These are phyloP conservation scores for Vitis hybrid DNA, from an alignment of 177 flowering plant species.

Conservation along the genomic window DNA sequence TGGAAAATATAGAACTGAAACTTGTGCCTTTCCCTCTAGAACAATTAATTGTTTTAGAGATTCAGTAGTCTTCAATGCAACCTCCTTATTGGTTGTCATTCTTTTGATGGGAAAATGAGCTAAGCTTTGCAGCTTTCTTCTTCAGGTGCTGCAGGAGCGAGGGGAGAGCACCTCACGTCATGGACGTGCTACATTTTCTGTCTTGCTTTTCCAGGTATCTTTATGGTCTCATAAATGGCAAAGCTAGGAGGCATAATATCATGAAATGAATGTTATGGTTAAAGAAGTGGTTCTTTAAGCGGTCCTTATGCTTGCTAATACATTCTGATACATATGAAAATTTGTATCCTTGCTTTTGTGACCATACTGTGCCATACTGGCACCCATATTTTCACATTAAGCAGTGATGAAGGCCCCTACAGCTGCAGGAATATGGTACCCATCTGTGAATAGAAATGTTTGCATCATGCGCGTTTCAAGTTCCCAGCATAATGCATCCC, in stretches of 20 bases:
- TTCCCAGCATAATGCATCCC: background rate
- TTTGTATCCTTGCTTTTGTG: slow-evolving; percentile 6
- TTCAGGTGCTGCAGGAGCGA: slow-evolving; percentile 95
- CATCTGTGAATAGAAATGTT: background rate
- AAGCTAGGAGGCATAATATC: background rate
- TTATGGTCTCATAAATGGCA: background rate
- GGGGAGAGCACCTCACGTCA: slow-evolving; percentile 99
- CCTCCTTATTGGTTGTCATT: background rate
- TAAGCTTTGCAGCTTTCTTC: background rate
- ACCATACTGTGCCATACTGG: background rate
- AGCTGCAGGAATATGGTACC: background rate
- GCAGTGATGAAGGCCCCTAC: background rate
- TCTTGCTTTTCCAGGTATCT: slow-evolving; percentile 92
- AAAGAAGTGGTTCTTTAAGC: background rate
- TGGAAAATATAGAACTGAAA: too few species aligned
- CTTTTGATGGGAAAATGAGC: background rate
- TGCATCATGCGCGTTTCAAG: background rate
- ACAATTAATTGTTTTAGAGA: background rate
- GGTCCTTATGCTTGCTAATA: background rate
- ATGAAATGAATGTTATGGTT: too few species aligned
- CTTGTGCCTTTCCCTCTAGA: too few species aligned
- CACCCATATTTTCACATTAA: background rate
- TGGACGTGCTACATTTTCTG: slow-evolving; percentile 99
- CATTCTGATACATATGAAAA: background rate
- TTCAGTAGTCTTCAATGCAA: background rate